phyloP scores from a whole-genome alignment of 2,329 filamentous ascomycete species.

The Neofusicoccum umdonicola region DNA sequence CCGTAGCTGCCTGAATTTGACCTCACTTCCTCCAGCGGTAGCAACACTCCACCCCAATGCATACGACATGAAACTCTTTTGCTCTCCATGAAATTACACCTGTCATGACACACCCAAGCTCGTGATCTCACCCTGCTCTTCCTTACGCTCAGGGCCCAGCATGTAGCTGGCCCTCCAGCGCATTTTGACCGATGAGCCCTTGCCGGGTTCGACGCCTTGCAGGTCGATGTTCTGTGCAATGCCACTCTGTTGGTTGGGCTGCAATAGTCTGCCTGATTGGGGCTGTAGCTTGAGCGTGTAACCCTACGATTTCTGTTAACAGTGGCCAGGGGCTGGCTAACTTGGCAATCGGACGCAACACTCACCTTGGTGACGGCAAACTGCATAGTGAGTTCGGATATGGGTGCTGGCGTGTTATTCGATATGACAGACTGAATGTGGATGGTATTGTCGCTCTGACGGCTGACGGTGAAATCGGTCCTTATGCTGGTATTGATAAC shows the following conservation, averaged over 20 bases:
- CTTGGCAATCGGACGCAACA: not conserved
- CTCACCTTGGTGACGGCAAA: constrained; percentile 86
- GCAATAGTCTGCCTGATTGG: constrained; percentile 75
- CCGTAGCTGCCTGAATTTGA: not conserved
- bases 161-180: constrained; percentile 85
- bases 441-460: constrained; percentile 59
- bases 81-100: not conserved
- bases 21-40: not conserved
- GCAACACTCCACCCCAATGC: not conserved
- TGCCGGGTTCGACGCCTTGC: constrained; percentile 68
- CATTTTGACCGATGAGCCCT: constrained; percentile 80
- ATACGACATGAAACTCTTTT: not conserved
- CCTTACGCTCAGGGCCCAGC: constrained; percentile 59
- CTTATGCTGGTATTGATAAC: constrained; percentile 70
- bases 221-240: constrained; percentile 80
- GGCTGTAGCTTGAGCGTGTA: constrained; percentile 79
- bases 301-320: constrained; percentile 53
- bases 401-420: constrained; percentile 68
- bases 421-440: constrained; percentile 77
- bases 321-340: too few species aligned
- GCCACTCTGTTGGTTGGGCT: constrained; percentile 69
- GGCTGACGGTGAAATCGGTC: constrained; percentile 69
- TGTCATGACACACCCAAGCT: constrained; percentile 62
- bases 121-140: constrained; percentile 82
- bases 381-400: constrained; percentile 84